Conservation (phyloP, 2,329 filamentous ascomycete genomes). For the Penicillium italicum region DNA sequence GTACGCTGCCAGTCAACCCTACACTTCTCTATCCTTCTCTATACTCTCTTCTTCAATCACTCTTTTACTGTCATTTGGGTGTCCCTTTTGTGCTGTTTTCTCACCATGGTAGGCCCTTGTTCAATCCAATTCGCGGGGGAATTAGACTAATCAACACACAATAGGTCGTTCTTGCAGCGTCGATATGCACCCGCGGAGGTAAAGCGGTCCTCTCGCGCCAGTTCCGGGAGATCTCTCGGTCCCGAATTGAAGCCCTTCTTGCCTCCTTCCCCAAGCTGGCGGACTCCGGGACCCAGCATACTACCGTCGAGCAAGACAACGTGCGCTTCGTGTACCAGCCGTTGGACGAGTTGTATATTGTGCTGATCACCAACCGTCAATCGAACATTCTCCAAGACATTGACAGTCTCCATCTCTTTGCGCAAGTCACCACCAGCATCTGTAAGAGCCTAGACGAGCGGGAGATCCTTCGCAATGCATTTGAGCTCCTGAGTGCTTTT, state of each 20-base stretch:
- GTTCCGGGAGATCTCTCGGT: conserved; percentile 96
- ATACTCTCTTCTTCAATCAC: neutral
- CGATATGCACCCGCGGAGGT: conserved; percentile 96
- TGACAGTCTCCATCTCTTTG: conserved; percentile 95
- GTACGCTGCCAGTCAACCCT: conserved; percentile 19
- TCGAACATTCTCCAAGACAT: conserved; percentile 99
- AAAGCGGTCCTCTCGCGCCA: conserved; percentile 97
- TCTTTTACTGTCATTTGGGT: neutral
- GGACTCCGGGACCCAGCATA: conserved; percentile 93
- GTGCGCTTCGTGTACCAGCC: conserved; percentile 99
- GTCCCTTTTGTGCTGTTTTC: neutral
- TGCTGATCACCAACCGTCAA: conserved; percentile 98
- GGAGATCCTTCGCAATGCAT: conserved; percentile 91
- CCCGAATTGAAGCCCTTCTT: conserved; percentile 91
- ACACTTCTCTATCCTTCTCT: conserved; percentile 2
- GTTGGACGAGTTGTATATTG: conserved; percentile 98
- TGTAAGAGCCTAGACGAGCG: conserved; percentile 95
- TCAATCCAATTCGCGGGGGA: neutral
- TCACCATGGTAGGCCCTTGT: conserved; percentile 29
- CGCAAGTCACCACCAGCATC: conserved; percentile 92
- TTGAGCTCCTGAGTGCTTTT: conserved; percentile 92
- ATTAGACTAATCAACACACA: conserved; percentile 23
- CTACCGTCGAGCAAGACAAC: conserved; percentile 97
- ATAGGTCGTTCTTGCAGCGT: conserved; percentile 96
- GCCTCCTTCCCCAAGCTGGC: conserved; percentile 97